These are phyloP conservation scores for Kalmusia sp. DNA, from an alignment of 2,329 filamentous ascomycete genomes.

Conservation along the genomic window DNA sequence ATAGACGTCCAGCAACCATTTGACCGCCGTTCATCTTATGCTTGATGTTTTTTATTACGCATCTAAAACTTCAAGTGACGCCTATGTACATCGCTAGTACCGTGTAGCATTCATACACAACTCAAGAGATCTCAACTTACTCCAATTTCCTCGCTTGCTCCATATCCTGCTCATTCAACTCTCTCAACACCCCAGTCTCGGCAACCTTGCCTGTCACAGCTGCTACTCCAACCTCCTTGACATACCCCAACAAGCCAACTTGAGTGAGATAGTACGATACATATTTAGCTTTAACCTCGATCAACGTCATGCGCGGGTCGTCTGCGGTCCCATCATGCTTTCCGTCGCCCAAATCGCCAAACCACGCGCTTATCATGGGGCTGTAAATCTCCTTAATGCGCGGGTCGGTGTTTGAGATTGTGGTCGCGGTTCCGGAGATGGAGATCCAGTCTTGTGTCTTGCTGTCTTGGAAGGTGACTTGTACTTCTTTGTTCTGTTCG, in stretches of 20 bases:
- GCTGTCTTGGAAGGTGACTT: constrained; percentile 56
- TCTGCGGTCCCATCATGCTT: constrained; percentile 54
- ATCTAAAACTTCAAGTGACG: background rate
- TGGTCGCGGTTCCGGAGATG: constrained; percentile 53
- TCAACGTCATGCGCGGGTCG: constrained; percentile 56
- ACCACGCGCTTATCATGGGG: constrained; percentile 53
- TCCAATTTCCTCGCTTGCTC: constrained; percentile 43
- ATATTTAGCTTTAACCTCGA: constrained; percentile 49
- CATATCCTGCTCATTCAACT: constrained; percentile 58
- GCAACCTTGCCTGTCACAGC: constrained; percentile 49
- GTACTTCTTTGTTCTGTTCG: constrained; percentile 49
- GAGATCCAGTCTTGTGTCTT: constrained; percentile 57
- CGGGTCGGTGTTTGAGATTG: constrained; percentile 52
- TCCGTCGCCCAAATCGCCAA: constrained; percentile 59
- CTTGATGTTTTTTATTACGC: no score
- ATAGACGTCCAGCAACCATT: no score
- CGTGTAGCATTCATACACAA: background rate
- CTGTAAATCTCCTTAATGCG: constrained; percentile 58
- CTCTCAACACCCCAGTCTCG: constrained; percentile 51
- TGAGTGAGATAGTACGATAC: constrained; percentile 49
- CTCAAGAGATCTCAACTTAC: constrained; percentile 14
- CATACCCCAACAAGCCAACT: constrained; percentile 43
- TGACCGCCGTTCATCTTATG: no score
- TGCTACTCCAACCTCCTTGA: constrained; percentile 49
- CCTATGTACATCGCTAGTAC: background rate